These are phyloP conservation scores for Trifolium subterraneum DNA, from an alignment of 306 rosid genomes.

Conservation along the genomic window DNA sequence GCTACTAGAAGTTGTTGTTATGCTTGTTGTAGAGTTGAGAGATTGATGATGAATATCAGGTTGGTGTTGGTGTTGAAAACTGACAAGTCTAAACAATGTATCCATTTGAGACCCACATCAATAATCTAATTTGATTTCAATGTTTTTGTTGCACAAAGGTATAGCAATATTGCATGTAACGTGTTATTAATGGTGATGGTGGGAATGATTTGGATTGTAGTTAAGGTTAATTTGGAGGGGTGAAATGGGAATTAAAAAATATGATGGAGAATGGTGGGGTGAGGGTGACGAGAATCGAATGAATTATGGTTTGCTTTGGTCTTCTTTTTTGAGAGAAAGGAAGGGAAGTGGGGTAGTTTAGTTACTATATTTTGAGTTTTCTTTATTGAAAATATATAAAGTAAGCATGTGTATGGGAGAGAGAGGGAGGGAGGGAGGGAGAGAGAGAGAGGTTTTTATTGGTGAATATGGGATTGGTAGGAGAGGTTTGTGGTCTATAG, in stretches of 20 bases:
- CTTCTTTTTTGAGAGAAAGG: conserved; percentile 43
- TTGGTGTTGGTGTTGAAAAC: conserved; percentile 55
- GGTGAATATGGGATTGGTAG: conserved; percentile 27
- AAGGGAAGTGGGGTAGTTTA: conserved; percentile 51
- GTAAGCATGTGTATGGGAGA: neutral
- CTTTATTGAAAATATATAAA: conserved; percentile 7
- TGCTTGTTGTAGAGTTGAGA: conserved; percentile 73
- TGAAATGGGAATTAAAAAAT: conserved; percentile 28
- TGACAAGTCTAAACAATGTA: conserved; percentile 88
- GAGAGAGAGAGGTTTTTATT: conserved; percentile 40
- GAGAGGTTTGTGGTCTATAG: conserved; percentile 46
- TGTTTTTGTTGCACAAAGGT: neutral
- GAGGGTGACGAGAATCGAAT: conserved; percentile 5
- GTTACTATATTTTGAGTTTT: conserved; percentile 43
- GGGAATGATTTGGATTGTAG: conserved; percentile 47
- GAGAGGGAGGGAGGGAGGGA: conserved; percentile 2
- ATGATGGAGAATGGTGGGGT: conserved; percentile 3
- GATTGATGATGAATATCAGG: conserved; percentile 61
- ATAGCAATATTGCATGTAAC: conserved; percentile 29
- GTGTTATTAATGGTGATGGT: conserved; percentile 55
- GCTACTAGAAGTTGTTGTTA: conserved; percentile 61
- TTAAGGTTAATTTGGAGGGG: conserved; percentile 12
- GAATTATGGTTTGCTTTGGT: conserved; percentile 33
- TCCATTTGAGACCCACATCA: conserved; percentile 87
- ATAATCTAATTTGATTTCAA: conserved; percentile 26